Evolutionary conservation across 1,284 basidiomycete genomes (phyloP), one percentile per base, ranked within the genome.

Genomic region (Volvariella surrecta): DNA sequence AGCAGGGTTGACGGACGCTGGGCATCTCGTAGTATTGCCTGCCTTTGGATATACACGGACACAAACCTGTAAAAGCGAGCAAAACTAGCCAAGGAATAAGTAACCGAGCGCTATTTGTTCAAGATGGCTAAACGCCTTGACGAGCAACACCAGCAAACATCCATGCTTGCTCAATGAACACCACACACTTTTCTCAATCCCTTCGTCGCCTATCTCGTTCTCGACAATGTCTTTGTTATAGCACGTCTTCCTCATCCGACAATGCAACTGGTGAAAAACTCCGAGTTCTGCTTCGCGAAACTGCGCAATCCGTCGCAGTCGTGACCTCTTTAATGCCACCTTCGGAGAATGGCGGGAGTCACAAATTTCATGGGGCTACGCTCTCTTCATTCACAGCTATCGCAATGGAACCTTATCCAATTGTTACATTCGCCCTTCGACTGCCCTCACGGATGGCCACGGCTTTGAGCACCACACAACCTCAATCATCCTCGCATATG

Each of bases 301-400:
- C 73, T 9, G 78, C 78, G 0, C 78, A 81, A 52, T 69, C 77
- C 15, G 78, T 81, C n/a, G 74, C 74, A 13, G 74, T 81, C 37
- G 66, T 79, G 45, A 79, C 78, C 16, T 67, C 74, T 0, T 54
- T 64, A 48, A 64, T 73, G 56, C 65, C 66, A 20, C 44, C 43
- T 18, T 30, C 32, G 45, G 42, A 39, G 40, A 28, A 28, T 28
- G 11, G 11, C 24, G 24, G 24, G 17, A 7, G 50, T 31, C 52
- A 48, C 22, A 42, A 48, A 3, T 82, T 70, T 52, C 91, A 95
- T 60, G 92, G 92, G 49, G 89, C 90, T 32, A 95, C 92, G 0
- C 71, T 96, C 32, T 94, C 92, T 3, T 94, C 91, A 0, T 90
- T 95, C 59, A 82, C 89, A 19, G 91, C 89, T n/a, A 80, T 95